Evolutionary conservation across 768 basidiomycete genomes (phyloP).

Genomic region (Rossbeevera mucosa): DNA sequence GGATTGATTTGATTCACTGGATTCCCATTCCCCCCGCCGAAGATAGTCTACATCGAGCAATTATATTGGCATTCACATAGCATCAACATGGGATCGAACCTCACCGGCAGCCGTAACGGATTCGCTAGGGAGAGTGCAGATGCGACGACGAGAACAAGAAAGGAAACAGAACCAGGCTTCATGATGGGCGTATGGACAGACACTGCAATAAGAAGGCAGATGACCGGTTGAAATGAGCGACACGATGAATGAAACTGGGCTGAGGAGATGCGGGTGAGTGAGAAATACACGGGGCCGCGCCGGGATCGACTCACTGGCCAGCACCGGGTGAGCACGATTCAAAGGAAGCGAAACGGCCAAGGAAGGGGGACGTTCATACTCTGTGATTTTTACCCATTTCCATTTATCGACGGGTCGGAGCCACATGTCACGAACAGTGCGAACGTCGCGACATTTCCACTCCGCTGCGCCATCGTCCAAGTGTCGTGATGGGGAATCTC

Average conservation of each 20-base stretch:
- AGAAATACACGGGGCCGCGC: background rate
- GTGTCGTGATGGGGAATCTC: background rate
- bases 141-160: background rate
- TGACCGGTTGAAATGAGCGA: background rate
- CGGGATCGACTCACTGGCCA: background rate
- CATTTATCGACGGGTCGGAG: background rate
- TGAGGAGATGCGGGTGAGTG: background rate
- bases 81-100: background rate
- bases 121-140: background rate
- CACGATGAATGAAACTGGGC: background rate
- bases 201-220: background rate
- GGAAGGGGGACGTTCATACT: background rate
- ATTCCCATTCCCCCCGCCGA: background rate
- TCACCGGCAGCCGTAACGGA: background rate
- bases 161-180: background rate
- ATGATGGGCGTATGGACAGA: background rate
- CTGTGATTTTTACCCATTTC: background rate
- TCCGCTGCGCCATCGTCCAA: background rate
- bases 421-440: background rate
- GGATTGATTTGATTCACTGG: background rate
- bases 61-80: background rate
- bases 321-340: background rate
- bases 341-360: background rate
- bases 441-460: background rate
- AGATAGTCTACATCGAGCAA: background rate